These are phyloP conservation scores for Cladosporium sp. DNA, from an alignment of 2,329 filamentous ascomycete species.

Conservation along the genomic window DNA sequence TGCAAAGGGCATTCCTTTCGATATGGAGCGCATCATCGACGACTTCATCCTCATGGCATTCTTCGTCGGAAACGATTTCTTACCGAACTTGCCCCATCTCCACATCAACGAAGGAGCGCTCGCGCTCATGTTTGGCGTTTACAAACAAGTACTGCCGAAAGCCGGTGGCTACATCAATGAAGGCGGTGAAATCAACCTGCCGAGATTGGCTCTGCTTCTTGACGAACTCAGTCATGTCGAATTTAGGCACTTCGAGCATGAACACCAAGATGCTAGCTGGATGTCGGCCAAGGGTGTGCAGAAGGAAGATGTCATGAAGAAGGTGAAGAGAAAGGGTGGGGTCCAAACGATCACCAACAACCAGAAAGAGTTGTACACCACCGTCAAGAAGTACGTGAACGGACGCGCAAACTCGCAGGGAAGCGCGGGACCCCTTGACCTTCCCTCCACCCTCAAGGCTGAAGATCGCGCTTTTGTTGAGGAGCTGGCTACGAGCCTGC, in stretches of 20 bases:
- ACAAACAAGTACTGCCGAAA: constrained; percentile 82
- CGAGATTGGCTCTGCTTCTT: constrained; percentile 70
- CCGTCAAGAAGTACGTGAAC: constrained; percentile 76
- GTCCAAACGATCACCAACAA: constrained; percentile 70
- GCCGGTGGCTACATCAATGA: constrained; percentile 96
- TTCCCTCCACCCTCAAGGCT: constrained; percentile 68
- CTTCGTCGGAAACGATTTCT: constrained; percentile 98
- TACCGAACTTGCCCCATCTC: constrained; percentile 90
- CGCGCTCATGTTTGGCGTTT: constrained; percentile 94
- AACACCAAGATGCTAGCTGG: constrained; percentile 85
- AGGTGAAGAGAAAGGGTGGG: constrained; percentile 53
- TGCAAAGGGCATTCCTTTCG: constrained; percentile 68
- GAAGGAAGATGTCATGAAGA: constrained; percentile 61
- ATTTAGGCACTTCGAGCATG: constrained; percentile 85
- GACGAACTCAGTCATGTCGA: constrained; percentile 85
- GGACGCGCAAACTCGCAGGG: constrained; percentile 54
- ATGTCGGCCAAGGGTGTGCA: constrained; percentile 78
- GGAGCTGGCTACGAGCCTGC: constrained; percentile 68
- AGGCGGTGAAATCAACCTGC: constrained; percentile 82
- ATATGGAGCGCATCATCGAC: constrained; percentile 95
- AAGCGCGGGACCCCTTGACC: constrained; percentile 57
- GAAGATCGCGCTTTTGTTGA: constrained; percentile 91
- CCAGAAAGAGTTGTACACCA: constrained; percentile 77
- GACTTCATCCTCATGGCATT: constrained; percentile 99
- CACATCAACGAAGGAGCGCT: constrained; percentile 98